Evolutionary conservation across 1,284 basidiomycete genomes (phyloP).

Genomic region (Fomitopsis pinicola): DNA sequence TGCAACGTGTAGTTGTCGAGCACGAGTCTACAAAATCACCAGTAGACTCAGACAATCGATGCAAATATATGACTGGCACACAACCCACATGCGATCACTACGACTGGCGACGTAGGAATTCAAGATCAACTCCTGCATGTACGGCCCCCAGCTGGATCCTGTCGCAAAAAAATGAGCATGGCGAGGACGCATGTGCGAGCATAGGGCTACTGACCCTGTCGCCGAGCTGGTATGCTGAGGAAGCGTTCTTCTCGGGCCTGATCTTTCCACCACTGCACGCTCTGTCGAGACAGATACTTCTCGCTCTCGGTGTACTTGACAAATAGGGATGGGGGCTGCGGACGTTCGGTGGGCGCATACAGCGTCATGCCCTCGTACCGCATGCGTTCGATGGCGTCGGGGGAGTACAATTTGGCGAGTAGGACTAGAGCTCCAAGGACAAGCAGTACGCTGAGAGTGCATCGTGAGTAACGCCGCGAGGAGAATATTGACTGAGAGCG

Average conservation of each 20-base stretch:
- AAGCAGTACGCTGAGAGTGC: background rate
- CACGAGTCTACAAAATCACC: background rate
- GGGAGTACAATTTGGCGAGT: background rate
- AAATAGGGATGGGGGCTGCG: background rate
- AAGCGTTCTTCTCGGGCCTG: background rate
- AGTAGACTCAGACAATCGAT: too few species aligned
- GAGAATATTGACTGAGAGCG: background rate
- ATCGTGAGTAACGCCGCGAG: background rate
- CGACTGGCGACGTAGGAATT: background rate
- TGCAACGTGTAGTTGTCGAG: background rate
- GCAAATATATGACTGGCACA: too few species aligned
- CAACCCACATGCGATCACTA: background rate
- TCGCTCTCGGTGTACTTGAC: background rate
- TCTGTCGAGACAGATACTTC: background rate
- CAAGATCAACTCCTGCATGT: background rate
- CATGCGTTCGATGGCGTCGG: background rate
- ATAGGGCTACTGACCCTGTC: background rate
- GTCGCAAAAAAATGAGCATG: background rate
- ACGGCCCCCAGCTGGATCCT: background rate
- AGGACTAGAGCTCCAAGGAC: background rate
- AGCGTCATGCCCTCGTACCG: background rate
- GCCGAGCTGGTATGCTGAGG: background rate
- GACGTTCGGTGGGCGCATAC: background rate
- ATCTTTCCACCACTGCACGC: background rate
- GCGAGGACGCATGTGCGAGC: background rate